These are phyloP conservation scores for Phytophthora pini DNA, from an alignment of 352 stramenopile genomes.

Conservation along the genomic window DNA sequence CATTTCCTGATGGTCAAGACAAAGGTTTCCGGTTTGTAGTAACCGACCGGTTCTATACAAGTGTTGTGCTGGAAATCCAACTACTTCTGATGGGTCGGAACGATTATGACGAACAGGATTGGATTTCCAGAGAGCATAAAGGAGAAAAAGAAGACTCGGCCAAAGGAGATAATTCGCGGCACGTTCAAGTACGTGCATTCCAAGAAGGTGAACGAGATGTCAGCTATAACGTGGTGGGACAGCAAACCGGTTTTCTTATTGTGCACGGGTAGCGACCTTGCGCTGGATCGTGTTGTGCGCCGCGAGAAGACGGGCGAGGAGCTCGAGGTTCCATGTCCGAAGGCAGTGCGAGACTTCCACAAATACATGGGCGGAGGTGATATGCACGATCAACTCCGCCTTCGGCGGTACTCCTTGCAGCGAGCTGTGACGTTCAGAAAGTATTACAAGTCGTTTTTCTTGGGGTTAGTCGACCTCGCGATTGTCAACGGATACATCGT, in stretches of 20 bases:
- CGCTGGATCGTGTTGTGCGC: neutral
- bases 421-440: neutral
- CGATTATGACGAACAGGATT: slow-evolving; percentile 4
- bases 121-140: neutral
- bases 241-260: neutral
- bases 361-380: neutral
- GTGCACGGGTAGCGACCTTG: slow-evolving; percentile 2
- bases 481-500: slow-evolving; percentile 13
- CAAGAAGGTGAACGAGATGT: neutral
- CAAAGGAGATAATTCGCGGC: neutral
- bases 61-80: neutral
- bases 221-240: slow-evolving; percentile 7
- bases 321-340: slow-evolving; percentile 3
- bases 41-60: slow-evolving; percentile 10
- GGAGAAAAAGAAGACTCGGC: neutral
- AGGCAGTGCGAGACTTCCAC: slow-evolving; percentile 5
- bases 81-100: slow-evolving; percentile 5
- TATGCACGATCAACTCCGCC: neutral
- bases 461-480: neutral
- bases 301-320: neutral
- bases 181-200: neutral
- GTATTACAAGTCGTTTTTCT: slow-evolving; percentile 8
- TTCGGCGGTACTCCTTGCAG: slow-evolving; percentile 7
- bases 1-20: neutral
- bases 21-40: slow-evolving; percentile 1